Percentiles rank a stretch among this genome's conserved stretches.
phyloP scores from a whole-genome alignment of 2,329 filamentous ascomycete genomes.

The Trematosphaeria pertusa region DNA sequence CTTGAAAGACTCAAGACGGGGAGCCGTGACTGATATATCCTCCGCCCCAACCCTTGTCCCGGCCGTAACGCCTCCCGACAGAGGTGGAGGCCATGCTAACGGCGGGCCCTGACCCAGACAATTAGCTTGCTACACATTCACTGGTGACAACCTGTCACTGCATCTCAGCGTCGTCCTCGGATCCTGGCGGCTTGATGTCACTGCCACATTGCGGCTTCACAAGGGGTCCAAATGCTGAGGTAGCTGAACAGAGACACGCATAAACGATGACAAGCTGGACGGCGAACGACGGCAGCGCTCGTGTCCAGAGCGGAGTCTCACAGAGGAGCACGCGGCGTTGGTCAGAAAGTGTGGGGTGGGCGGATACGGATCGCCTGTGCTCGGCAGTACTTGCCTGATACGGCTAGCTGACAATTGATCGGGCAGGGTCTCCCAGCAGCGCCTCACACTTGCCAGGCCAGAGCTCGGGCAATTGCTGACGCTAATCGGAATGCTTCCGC shows the following conservation, averaged over 20 bases:
- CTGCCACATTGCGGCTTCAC: conserved; percentile 13
- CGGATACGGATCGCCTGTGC: conserved; percentile 23
- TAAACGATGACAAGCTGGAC: conserved; percentile 7
- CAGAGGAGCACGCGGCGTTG: conserved; percentile 21
- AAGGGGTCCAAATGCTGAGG: background rate
- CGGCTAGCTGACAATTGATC: conserved; percentile 17
- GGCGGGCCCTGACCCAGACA: conserved; percentile 32
- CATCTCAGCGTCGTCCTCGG: too few species aligned
- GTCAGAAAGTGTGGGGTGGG: conserved; percentile 37
- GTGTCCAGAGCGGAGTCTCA: conserved; percentile 15
- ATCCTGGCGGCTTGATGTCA: conserved; percentile 15
- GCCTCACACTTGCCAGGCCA: background rate
- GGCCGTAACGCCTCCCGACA: conserved; percentile 27
- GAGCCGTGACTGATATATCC: conserved; percentile 41
- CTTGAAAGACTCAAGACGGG: conserved; percentile 19
- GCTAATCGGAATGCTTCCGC: conserved; percentile 5
- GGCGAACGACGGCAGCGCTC: conserved; percentile 11
- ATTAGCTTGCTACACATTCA: conserved; percentile 22
- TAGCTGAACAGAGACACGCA: conserved; percentile 12
- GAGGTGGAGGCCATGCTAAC: conserved; percentile 36
- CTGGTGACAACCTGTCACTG: conserved; percentile 27
- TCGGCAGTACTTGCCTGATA: conserved; percentile 40
- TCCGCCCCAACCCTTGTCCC: conserved; percentile 34
- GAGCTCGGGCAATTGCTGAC: conserved; percentile 1
- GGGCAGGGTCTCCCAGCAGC: background rate